Evolutionary conservation across 768 basidiomycete genomes (phyloP).

Genomic region (Lentinula guzmanii): DNA sequence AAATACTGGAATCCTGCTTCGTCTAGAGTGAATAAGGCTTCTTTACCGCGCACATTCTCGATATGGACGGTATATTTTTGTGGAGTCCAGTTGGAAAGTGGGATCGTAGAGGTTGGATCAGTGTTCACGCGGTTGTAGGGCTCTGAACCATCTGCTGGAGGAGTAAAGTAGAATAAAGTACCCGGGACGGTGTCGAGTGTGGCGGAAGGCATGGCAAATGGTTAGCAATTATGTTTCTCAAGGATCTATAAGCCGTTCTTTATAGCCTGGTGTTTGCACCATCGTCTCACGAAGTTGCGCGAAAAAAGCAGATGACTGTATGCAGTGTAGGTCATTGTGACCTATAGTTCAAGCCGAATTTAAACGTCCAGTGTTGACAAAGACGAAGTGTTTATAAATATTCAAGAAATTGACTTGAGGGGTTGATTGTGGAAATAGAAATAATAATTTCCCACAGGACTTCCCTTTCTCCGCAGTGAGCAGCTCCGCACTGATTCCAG

Average conservation of each 20-base stretch:
- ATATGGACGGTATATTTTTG: slow-evolving; percentile 18
- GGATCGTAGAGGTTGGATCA: background rate
- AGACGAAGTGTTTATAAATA: too few relatives aligned
- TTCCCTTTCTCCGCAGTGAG: background rate
- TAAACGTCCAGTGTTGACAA: too few relatives aligned
- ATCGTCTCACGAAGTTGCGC: background rate
- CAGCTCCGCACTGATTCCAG: background rate
- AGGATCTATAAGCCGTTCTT: background rate
- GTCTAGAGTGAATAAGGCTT: slow-evolving; percentile 38
- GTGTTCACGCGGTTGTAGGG: slow-evolving; percentile 1
- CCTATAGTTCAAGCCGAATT: too few relatives aligned
- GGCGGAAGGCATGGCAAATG: background rate
- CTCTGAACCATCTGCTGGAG: slow-evolving; percentile 2
- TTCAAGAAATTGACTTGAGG: too few relatives aligned
- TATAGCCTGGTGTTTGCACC: background rate
- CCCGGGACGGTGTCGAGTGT: slow-evolving; percentile 1
- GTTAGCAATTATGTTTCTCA: background rate
- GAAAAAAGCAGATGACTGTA: background rate
- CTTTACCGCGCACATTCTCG: slow-evolving; percentile 50
- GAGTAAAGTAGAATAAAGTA: background rate
- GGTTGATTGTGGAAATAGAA: too few relatives aligned
- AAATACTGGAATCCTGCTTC: slow-evolving; percentile 45
- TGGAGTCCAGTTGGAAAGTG: background rate
- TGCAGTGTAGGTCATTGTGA: too few relatives aligned
- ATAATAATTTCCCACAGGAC: too few relatives aligned